These are phyloP conservation scores for Aspergillus felis DNA, from an alignment of 2,329 filamentous ascomycete genomes.

Conservation along the genomic window DNA sequence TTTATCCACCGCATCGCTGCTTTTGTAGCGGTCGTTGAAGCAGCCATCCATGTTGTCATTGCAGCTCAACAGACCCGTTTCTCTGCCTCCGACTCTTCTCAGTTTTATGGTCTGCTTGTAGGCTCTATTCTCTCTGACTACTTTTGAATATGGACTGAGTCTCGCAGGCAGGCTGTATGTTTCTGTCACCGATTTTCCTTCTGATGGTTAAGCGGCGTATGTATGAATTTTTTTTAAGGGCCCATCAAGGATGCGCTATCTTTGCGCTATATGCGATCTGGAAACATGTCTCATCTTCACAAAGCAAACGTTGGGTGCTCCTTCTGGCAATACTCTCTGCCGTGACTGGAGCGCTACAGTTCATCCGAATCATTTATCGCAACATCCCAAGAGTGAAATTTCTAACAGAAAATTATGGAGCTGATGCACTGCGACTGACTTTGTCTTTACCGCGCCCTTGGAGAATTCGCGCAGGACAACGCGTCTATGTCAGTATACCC, in stretches of 20 bases:
- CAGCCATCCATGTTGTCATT: background rate
- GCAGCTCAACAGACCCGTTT: background rate
- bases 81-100: background rate
- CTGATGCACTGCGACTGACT: background rate
- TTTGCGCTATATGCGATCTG: slow-evolving; percentile 3
- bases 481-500: slow-evolving; percentile 17
- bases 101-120: background rate
- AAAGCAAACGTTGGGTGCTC: too few species aligned
- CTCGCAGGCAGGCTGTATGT: slow-evolving; percentile 1
- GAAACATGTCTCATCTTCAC: background rate
- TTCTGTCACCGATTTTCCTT: slow-evolving; percentile 1
- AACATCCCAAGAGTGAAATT: slow-evolving; percentile 7
- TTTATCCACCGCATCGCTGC: background rate
- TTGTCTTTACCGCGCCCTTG: slow-evolving; percentile 12
- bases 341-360: background rate
- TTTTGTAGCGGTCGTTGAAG: background rate
- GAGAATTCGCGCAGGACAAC: slow-evolving; percentile 17
- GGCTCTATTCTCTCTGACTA: background rate
- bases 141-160: background rate
- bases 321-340: background rate
- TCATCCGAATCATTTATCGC: background rate
- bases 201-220: background rate
- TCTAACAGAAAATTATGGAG: slow-evolving; percentile 1
- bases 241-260: background rate
- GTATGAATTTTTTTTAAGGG: slow-evolving; percentile 1